Evolutionary conservation across 306 rosid genomes (phyloP).

Genomic region (Oemleria cerasiformis): DNA sequence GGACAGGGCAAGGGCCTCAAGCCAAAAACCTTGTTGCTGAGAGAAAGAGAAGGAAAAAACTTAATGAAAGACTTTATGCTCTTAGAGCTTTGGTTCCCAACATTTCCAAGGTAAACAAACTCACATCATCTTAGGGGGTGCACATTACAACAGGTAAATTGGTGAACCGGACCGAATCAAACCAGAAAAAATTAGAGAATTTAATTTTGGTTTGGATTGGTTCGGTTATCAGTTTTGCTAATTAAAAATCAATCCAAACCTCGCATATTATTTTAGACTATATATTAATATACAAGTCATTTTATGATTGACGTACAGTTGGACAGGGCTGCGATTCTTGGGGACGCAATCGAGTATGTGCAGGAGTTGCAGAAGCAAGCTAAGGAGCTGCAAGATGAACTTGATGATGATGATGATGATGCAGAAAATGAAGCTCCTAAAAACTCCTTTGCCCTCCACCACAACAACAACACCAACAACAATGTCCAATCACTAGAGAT

Average conservation of each 20-base stretch:
- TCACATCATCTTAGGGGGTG: background rate
- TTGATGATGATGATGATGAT: slow-evolving; percentile 54
- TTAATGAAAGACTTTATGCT: slow-evolving; percentile 60
- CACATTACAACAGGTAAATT: too few species aligned
- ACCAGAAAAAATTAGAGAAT: too few species aligned
- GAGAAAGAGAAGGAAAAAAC: slow-evolving; percentile 83
- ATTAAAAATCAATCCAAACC: too few species aligned
- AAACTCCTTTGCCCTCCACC: slow-evolving; percentile 23
- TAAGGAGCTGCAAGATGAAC: slow-evolving; percentile 73
- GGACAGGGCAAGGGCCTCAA: slow-evolving; percentile 64
- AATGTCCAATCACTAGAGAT: slow-evolving; percentile 31
- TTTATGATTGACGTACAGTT: slow-evolving; percentile 24
- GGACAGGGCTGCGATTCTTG: slow-evolving; percentile 76
- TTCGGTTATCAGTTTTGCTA: too few species aligned
- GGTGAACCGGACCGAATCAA: too few species aligned
- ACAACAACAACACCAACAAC: too few species aligned
- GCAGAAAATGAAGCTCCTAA: slow-evolving; percentile 50
- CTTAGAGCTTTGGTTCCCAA: slow-evolving; percentile 81
- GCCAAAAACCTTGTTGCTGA: slow-evolving; percentile 75
- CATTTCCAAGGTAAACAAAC: slow-evolving; percentile 53
- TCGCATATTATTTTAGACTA: too few species aligned
- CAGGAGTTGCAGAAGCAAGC: slow-evolving; percentile 68
- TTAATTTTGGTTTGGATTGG: too few species aligned
- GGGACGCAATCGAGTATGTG: slow-evolving; percentile 81
- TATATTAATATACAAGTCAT: too few species aligned